Base-by-base conservation (phyloP, 306 rosid genomes). In the Acacia melanoxylon region DNA sequence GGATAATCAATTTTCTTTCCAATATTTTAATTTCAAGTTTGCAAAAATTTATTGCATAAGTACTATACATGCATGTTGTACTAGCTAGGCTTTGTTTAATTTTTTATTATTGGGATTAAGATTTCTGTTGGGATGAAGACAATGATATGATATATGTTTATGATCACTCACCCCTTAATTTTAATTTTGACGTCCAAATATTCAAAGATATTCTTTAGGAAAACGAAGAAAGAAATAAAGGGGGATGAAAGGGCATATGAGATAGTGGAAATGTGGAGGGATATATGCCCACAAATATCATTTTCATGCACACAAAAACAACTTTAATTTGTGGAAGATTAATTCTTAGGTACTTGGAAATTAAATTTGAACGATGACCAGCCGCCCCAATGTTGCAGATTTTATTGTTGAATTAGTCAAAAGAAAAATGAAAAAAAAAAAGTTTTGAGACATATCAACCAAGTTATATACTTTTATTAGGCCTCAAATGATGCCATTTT, bases 341-440 rank as follows among this genome's bases (percentile, higher is more conserved):
- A 22, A 10, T 24, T 27, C 68, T 61, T 12, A 25, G 19, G 10
- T 14, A 6, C 20, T 63, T 63, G 6, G 25, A 20, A 8, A 58
- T 22, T n/a, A 67, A 35, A 37, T 67, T 33, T 33, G 27, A 40
- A 29, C 15, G 16, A 72, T 75, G n/a, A 67, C 62, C 46, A 25
- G 72, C 82, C 84, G 74, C 52, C 86, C 84, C 25, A 54, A 68
- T 80, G 25, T 69, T 42, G 29, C 10, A 62, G 3, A 73, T 76
- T 62, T 10, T 72, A 42, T 25, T 44, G 14, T n/a, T n/a, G 61
- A 10, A 54, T 54, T 20, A 54, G 24, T 54, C 62, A 7, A 20
- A 54, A 20, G 9, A 20, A 54, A 54, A 1, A 8, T 24, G 62
- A n/a, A n/a, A 54, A 20, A 54, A 4, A 46, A 35, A 42, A 2